Base-by-base conservation (phyloP, 208 protist species). In the Porcisia hertigi region DNA sequence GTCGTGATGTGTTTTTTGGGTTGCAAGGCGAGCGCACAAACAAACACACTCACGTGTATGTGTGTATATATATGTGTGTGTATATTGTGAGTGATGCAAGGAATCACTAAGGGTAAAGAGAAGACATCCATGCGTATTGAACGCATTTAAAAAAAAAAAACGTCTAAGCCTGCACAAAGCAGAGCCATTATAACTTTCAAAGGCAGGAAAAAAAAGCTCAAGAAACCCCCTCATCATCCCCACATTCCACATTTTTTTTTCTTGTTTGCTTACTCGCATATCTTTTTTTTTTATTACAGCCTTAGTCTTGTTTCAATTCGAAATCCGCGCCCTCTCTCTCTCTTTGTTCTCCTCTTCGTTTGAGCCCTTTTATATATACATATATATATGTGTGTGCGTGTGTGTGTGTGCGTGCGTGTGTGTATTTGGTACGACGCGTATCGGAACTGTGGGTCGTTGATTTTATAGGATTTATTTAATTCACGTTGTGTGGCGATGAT, bases 401-500 rank as follows among this genome's bases (percentile, higher is more conserved):
- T 57, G 53, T 9, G 18, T 57, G 53, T 57, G 53, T 57, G 53
- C 18, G 53, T 57, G 18, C 53, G 53, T 57, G 53, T 57, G 53
- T 57, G 53, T 62, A 34, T 62, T 34, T 20, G 9, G 57, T 62
- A 62, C n/a, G 18, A 49, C 9, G 3, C 63, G 14, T 69, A 18
- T 36, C 43, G 6, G 63, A 18, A 53, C 18, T 69, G 7, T 54
- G 8, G 34, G 2, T 69, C 20, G n/a, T 69, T 41, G 16, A 34
- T 65, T 23, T 43, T 41, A 41, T 34, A 67, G 52, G n/a, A 20
- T 58, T n/a, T 70, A n/a, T 47, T 70, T 47, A 47, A 30, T 16
- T 55, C 2, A 79, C 39, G 73, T 66, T 85, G 49, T 76, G 52
- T 80, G 7, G 25, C 12, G n/a, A 45, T 55, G 66, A 41, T 23